Percentiles rank a stretch among this genome's conserved stretches.
Conservation (phyloP, 1,284 basidiomycete species). For the Calocybe gambosa region DNA sequence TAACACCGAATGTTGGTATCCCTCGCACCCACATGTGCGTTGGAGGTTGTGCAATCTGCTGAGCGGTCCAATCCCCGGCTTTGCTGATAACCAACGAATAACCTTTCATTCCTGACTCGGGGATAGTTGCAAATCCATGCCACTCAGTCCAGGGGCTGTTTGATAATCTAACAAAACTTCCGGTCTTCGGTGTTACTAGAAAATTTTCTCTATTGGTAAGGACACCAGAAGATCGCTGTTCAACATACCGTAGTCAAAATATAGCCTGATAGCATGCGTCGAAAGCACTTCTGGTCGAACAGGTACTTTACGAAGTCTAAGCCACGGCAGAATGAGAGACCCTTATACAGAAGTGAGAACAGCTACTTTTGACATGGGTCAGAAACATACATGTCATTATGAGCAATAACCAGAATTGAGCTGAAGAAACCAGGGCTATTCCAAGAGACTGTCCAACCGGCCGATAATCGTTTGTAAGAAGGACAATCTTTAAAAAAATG, state of each 20-base stretch:
- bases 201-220: conserved; percentile 17
- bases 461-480: conserved; percentile 50
- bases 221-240: conserved; percentile 4
- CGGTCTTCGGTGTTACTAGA: conserved; percentile 41
- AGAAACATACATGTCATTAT: conserved; percentile 36
- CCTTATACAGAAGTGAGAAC: conserved; percentile 17
- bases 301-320: conserved; percentile 45
- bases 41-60: conserved; percentile 47
- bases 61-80: conserved; percentile 56
- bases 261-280: conserved; percentile 48
- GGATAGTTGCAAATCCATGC: conserved; percentile 56
- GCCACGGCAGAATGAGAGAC: conserved; percentile 53
- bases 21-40: conserved; percentile 51
- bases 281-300: conserved; percentile 50
- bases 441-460: conserved; percentile 31
- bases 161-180: conserved; percentile 53
- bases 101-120: conserved; percentile 44
- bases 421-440: conserved; percentile 35
- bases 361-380: neutral
- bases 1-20: conserved; percentile 49
- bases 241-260: conserved; percentile 47
- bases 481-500: conserved; percentile 29
- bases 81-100: conserved; percentile 53
- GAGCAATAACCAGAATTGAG: conserved; percentile 50
- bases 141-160: conserved; percentile 51